Evolutionary conservation across 1,284 basidiomycete genomes (phyloP).

Genomic region (Cutaneotrichosporon arboriforme): DNA sequence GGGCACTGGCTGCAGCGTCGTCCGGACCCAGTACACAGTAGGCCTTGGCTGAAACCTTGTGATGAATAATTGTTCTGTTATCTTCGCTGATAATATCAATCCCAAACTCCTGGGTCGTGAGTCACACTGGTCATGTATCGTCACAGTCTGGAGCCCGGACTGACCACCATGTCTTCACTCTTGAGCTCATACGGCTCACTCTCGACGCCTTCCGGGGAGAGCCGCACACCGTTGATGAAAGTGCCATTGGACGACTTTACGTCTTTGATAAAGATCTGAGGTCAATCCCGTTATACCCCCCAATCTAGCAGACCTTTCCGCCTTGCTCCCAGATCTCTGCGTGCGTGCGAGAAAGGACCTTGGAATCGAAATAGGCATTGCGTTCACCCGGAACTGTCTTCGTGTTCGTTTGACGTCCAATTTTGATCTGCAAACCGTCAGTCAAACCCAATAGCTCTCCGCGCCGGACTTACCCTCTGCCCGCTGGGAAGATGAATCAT

Average conservation of each 20-base stretch:
- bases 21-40: constrained; percentile 81
- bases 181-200: constrained; percentile 91
- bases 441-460: neutral
- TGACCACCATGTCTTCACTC: constrained; percentile 81
- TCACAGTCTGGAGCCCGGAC: constrained; percentile 38
- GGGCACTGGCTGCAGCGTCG: constrained; percentile 56
- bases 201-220: constrained; percentile 84
- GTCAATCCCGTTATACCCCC: no score
- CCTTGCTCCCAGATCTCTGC: constrained; percentile 96
- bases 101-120: constrained; percentile 73
- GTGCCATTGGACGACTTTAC: constrained; percentile 98
- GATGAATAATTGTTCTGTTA: constrained; percentile 96
- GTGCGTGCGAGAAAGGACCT: constrained; percentile 91
- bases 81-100: constrained; percentile 99
- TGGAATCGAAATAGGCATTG: constrained; percentile 96
- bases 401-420: constrained; percentile 95
- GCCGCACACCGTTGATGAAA: constrained; percentile 92
- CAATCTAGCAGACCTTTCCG: constrained; percentile 59
- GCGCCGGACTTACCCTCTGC: constrained; percentile 27
- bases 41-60: constrained; percentile 93
- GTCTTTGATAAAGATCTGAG: constrained; percentile 93
- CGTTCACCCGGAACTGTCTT: constrained; percentile 91
- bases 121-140: neutral
- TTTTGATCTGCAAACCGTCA: constrained; percentile 57
- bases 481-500: constrained; percentile 74